Base-by-base conservation (phyloP, 2,329 filamentous ascomycete genomes). In the Fusarium pseudoanthophilum region DNA sequence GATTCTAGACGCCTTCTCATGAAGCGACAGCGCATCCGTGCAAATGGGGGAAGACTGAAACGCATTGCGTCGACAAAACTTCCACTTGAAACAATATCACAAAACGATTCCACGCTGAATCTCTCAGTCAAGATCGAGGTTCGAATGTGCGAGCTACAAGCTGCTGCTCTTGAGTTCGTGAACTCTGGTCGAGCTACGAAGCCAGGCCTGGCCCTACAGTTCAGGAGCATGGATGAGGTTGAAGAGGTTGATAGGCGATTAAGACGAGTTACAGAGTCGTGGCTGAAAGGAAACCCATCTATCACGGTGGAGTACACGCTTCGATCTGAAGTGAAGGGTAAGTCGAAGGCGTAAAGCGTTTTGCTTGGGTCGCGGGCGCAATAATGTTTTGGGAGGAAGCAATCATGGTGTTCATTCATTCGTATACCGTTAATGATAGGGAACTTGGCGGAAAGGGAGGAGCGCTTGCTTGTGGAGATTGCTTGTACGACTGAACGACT, bases 71-170 rank as follows among this genome's bases (percentile, higher is more conserved):
- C 77, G 10, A 72, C 57, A 26, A 73, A 57, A 40, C 68, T 80
- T 39, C 76, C 78, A 14, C 64, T 81, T 13, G 80, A 80, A 66
- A 73, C 49, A 32, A 75, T 76, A n/a, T 68, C 79, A 26, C 57
- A 18, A 32, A 45, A 58, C 8, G 53, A 75, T 34, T 46, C 70
- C 48, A 77, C 74, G 13, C 69, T 73, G 45, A 55, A 60, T 36
- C 30, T 75, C 26, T 73, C 62, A 26, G 53, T 57, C 34, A 68
- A 56, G 30, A 42, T 70, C 18, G 37, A 39, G 20, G 24, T 71
- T 36, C 49, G 57, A 51, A 59, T 71, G 46, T 26, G 34, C 24
- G 30, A 51, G 32, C 34, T 79, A 48, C 67, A 37, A 28, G 46
- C 30, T 53, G 58, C 63, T 53, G 57, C 69, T 36, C 16, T 62